Conservation (phyloP, 2,329 filamentous ascomycete species). For the Hymenoscyphus fraxineus region DNA sequence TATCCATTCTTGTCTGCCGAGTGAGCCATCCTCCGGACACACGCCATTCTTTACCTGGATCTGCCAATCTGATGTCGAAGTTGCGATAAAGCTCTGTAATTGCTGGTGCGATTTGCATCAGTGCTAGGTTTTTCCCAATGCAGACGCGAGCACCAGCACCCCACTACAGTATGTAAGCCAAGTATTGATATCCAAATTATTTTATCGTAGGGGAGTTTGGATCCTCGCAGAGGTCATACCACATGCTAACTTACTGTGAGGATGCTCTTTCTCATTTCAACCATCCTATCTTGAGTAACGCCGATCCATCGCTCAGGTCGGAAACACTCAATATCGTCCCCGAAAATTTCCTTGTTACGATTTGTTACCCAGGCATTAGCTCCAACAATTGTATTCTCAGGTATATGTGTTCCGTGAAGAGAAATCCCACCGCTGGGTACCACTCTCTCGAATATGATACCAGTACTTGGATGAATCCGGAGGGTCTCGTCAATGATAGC, state of each 20-base stretch:
- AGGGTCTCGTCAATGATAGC: conserved; percentile 46
- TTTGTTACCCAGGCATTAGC: conserved; percentile 38
- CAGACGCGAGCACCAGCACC: conserved; percentile 39
- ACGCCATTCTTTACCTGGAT: conserved; percentile 36
- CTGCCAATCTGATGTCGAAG: conserved; percentile 30
- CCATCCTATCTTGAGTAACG: not conserved
- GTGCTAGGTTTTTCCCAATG: conserved; percentile 37
- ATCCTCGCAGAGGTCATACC: no score
- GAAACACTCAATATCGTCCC: conserved; percentile 37
- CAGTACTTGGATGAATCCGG: conserved; percentile 43
- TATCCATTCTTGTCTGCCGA: conserved; percentile 28
- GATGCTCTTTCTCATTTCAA: not conserved
- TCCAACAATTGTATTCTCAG: conserved; percentile 32
- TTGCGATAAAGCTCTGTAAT: conserved; percentile 35
- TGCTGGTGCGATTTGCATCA: conserved; percentile 36
- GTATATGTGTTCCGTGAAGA: conserved; percentile 31
- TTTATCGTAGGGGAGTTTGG: no score
- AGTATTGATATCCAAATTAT: no score
- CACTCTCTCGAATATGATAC: conserved; percentile 42
- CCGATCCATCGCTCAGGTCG: conserved; percentile 41
- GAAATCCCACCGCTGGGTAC: conserved; percentile 33
- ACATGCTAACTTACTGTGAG: not conserved
- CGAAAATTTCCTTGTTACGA: conserved; percentile 34
- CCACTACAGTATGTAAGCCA: conserved; percentile 25
- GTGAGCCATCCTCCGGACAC: conserved; percentile 39